Evolutionary conservation across 2,329 filamentous ascomycete genomes (phyloP).

Genomic region (Calonectria crousiana): DNA sequence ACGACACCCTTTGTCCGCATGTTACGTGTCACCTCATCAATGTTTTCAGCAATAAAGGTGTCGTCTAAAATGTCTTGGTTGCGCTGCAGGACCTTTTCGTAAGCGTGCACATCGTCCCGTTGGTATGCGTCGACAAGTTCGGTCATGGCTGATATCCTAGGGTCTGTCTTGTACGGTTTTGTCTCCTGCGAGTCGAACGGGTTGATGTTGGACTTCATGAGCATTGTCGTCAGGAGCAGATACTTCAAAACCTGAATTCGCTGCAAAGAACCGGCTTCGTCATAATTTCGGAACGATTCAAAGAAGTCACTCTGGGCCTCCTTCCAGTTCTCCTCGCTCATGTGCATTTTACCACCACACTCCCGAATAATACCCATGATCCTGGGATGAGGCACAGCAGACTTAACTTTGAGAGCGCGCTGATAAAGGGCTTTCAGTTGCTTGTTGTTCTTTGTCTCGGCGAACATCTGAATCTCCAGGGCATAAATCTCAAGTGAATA

Average conservation of each 20-base stretch:
- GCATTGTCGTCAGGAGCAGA: slow-evolving; percentile 94
- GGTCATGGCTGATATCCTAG: slow-evolving; percentile 96
- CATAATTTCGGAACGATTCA: slow-evolving; percentile 98
- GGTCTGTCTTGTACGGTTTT: slow-evolving; percentile 96
- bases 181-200: slow-evolving; percentile 99
- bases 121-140: slow-evolving; percentile 97
- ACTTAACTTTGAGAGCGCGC: slow-evolving; percentile 89
- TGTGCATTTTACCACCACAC: slow-evolving; percentile 99
- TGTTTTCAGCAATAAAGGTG: slow-evolving; percentile 98
- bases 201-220: slow-evolving; percentile 99
- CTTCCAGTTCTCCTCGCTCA: slow-evolving; percentile 99
- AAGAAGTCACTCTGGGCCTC: slow-evolving; percentile 98
- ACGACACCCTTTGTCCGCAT: slow-evolving; percentile 97
- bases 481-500: slow-evolving; percentile 97
- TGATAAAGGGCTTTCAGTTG: slow-evolving; percentile 94
- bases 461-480: slow-evolving; percentile 98
- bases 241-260: slow-evolving; percentile 98
- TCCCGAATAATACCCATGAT: slow-evolving; percentile 99
- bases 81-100: slow-evolving; percentile 87
- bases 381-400: slow-evolving; percentile 97
- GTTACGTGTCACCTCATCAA: slow-evolving; percentile 97
- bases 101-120: slow-evolving; percentile 91
- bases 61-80: slow-evolving; percentile 92
- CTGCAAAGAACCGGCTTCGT: slow-evolving; percentile 95
- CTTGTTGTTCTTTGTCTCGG: slow-evolving; percentile 97